A percentile compares a stretch with the other conserved stretches of the same genome.
phyloP scores from a whole-genome alignment of 768 basidiomycete species.

The Tylopilus rubrobrunneus region DNA sequence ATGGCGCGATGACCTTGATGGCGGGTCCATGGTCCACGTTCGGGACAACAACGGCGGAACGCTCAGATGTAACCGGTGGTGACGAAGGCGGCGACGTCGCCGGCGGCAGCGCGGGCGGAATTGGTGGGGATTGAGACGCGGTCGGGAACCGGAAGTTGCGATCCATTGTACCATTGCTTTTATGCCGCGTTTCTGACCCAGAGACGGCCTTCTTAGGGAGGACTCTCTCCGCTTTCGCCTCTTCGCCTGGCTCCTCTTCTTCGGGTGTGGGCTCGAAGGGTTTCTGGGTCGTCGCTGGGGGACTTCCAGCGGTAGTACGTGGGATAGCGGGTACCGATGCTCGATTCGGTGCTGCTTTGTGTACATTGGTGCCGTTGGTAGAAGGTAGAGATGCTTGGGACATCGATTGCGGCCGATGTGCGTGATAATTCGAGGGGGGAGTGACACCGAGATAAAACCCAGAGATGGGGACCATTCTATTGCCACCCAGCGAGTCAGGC shows the following conservation, averaged over 20 bases:
- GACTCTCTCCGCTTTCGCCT: slow-evolving; percentile 31
- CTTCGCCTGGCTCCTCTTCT: slow-evolving; percentile 33
- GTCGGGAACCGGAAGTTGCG: slow-evolving; percentile 68
- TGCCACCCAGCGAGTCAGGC: neutral
- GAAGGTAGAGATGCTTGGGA: slow-evolving; percentile 59
- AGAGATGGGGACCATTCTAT: slow-evolving; percentile 83
- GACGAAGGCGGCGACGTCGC: slow-evolving; percentile 32
- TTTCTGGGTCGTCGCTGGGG: slow-evolving; percentile 34
- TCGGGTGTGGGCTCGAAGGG: slow-evolving; percentile 53
- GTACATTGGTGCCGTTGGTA: slow-evolving; percentile 26
- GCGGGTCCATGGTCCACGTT: slow-evolving; percentile 9
- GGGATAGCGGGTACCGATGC: slow-evolving; percentile 63
- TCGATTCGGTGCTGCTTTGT: slow-evolving; percentile 44
- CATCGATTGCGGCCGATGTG: slow-evolving; percentile 67
- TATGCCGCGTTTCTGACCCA: slow-evolving; percentile 29
- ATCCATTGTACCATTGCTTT: slow-evolving; percentile 74
- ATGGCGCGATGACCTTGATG: slow-evolving; percentile 47
- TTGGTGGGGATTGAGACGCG: slow-evolving; percentile 10
- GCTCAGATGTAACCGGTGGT: slow-evolving; percentile 21
- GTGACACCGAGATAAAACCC: slow-evolving; percentile 75
- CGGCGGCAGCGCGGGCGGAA: slow-evolving; percentile 7
- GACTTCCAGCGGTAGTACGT: slow-evolving; percentile 19
- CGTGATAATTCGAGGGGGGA: slow-evolving; percentile 38
- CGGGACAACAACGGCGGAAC: neutral
- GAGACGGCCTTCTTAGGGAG: slow-evolving; percentile 18